Conservation (phyloP, 2,329 filamentous ascomycete genomes). For the Bimuria novae-zelandiae region DNA sequence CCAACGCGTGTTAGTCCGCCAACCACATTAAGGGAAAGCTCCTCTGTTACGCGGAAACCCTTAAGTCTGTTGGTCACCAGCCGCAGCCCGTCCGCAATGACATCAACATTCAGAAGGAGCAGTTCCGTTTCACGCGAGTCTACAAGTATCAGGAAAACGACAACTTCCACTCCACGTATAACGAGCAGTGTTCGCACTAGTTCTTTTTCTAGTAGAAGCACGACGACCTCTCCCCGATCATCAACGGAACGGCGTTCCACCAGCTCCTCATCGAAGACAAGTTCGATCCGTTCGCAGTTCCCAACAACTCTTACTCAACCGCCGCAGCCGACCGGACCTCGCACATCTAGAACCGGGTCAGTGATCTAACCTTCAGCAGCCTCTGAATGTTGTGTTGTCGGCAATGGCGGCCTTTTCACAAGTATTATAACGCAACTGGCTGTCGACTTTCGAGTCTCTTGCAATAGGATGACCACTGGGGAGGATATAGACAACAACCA, state of each 20-base stretch:
- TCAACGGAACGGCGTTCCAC: background rate
- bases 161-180: too few species aligned
- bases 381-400: background rate
- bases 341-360: background rate
- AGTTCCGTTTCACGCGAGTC: too few species aligned
- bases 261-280: background rate
- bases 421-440: background rate
- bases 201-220: too few species aligned
- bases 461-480: background rate
- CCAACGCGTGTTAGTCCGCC: background rate
- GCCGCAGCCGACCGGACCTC: background rate
- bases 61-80: too few species aligned
- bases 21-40: background rate
- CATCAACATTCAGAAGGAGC: too few species aligned
- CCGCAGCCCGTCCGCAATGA: too few species aligned
- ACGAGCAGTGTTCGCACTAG: too few species aligned
- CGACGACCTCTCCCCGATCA: too few species aligned
- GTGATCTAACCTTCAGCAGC: background rate
- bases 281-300: background rate
- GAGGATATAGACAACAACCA: background rate
- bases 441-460: background rate
- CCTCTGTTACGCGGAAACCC: too few species aligned
- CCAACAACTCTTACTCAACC: background rate
- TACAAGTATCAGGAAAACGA: too few species aligned
- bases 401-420: background rate